Base-by-base conservation (phyloP, 1,284 basidiomycete genomes). In the Takashimella koratensis region DNA sequence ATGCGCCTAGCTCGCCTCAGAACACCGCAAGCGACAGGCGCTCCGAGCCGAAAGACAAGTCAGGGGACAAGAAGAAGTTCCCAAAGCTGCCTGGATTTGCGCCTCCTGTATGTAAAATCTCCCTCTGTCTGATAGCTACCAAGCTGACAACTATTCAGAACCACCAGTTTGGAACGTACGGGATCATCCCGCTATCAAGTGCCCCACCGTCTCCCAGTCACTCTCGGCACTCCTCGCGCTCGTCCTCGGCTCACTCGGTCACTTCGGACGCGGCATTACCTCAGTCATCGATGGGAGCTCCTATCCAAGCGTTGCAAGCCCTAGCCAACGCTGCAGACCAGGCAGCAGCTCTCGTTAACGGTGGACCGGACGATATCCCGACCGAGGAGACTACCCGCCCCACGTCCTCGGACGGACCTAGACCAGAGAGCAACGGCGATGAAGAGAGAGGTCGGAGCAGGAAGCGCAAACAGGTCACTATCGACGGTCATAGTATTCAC, bases 311-410 rank as follows among this genome's bases (percentile, higher is more conserved):
- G 4, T 78, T 95, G 27, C 88, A 95, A 69, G 90, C 90, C 2
- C 79, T 95, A 43, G 92, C 91, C 12, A 94, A 95, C 70, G 91
- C 91, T 2, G 91, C 91, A 4, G 92, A 90, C 22, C 90, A 93
- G 73, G 88, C 91, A 2, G 90, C 92, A 1, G 62, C 66, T 0
- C 53, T 67, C 10, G 66, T 61, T 1, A 60, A 63, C 19, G 66
- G 56, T 11, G 53, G 36, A 3, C 47, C 30, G 3, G 57, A 55
- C 11, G 45, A 47, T 10, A 47, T 19, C 27, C 45, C 45, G 5
- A 47, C 45, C 13, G 45, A 47, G 5, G 45, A 30, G n/a, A 12
- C 27, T 47, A 48, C 23, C 43, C 45, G 45, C 24, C 25, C 45
- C 47, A 1, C 30, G 30, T 5, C 49, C 2, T 22, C 42, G 2